These are phyloP conservation scores for Clathrus columnatus DNA, from an alignment of 768 basidiomycete species.

Conservation along the genomic window DNA sequence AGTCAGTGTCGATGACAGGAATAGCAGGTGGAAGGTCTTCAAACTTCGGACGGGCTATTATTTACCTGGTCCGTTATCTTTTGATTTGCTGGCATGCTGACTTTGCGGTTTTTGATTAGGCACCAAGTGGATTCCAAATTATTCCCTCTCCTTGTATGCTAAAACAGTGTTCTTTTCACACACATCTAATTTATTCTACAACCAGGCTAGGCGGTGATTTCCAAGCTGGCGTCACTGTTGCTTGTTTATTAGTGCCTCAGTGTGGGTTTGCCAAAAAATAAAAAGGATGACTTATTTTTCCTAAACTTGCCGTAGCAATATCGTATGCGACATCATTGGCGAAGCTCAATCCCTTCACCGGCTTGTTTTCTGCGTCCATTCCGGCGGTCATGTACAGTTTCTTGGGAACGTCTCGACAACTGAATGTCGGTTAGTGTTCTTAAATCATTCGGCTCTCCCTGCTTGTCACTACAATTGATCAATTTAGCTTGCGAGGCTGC, in stretches of 20 bases:
- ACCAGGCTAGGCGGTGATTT: slow-evolving; percentile 56
- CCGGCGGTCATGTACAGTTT: slow-evolving; percentile 85
- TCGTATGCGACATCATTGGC: slow-evolving; percentile 88
- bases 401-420: slow-evolving; percentile 76
- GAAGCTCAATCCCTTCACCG: slow-evolving; percentile 74
- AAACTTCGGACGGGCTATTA: slow-evolving; percentile 9
- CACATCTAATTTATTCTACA: slow-evolving; percentile 20
- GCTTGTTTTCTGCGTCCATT: slow-evolving; percentile 81
- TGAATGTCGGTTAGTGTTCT: slow-evolving; percentile 36
- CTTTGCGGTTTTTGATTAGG: neutral
- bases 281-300: neutral
- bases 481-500: slow-evolving; percentile 77
- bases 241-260: slow-evolving; percentile 76
- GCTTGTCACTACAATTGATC: neutral
- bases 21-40: neutral
- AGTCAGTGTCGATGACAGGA: neutral
- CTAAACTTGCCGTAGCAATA: slow-evolving; percentile 33
- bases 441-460: neutral
- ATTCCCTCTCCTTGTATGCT: slow-evolving; percentile 56
- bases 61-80: neutral
- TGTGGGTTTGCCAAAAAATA: slow-evolving; percentile 17
- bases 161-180: slow-evolving; percentile 15
- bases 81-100: neutral
- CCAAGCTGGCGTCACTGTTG: slow-evolving; percentile 80
- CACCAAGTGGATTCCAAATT: slow-evolving; percentile 70